A percentile compares a stretch with the other conserved stretches of the same genome.
Evolutionary conservation across 2,329 filamentous ascomycete genomes (phyloP).

Genomic region (Phyllosticta citribraziliensis): DNA sequence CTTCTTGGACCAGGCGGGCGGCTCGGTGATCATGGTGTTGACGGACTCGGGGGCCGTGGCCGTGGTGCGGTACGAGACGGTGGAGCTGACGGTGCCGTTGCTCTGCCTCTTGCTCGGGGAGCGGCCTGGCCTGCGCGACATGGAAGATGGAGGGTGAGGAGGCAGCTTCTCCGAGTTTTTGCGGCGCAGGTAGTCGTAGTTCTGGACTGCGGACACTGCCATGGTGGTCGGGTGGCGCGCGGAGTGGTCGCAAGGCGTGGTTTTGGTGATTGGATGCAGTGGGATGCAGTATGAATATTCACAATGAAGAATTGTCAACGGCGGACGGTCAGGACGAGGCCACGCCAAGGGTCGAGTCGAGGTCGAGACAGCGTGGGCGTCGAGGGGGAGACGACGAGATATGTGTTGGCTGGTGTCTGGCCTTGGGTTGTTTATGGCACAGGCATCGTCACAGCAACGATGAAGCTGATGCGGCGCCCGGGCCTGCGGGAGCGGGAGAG

Average conservation of each 20-base stretch:
- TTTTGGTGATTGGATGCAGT: not conserved
- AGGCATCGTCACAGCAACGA: not conserved
- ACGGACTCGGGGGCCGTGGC: constrained; percentile 52
- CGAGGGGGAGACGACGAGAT: not conserved
- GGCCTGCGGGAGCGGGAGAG: too few relatives aligned
- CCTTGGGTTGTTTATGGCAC: not conserved
- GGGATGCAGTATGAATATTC: constrained; percentile 21
- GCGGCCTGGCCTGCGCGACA: constrained; percentile 35
- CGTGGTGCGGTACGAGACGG: constrained; percentile 47
- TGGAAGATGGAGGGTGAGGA: constrained; percentile 15
- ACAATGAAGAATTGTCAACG: constrained; percentile 12
- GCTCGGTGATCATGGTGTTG: constrained; percentile 68
- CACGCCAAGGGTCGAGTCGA: not conserved
- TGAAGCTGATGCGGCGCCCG: not conserved
- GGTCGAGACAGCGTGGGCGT: not conserved
- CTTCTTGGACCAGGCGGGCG: constrained; percentile 94
- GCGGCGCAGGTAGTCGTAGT: constrained; percentile 49
- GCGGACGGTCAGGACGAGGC: not conserved
- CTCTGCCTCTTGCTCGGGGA: constrained; percentile 51
- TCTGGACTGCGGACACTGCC: constrained; percentile 20
- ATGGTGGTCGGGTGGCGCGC: constrained; percentile 12
- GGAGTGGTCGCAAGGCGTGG: not conserved
- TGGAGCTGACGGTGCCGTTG: constrained; percentile 82
- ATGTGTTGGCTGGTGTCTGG: not conserved
- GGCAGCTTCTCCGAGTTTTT: constrained; percentile 34